phyloP scores from a whole-genome alignment of 2,329 filamentous ascomycete genomes.

The Ophiostoma sp. region DNA sequence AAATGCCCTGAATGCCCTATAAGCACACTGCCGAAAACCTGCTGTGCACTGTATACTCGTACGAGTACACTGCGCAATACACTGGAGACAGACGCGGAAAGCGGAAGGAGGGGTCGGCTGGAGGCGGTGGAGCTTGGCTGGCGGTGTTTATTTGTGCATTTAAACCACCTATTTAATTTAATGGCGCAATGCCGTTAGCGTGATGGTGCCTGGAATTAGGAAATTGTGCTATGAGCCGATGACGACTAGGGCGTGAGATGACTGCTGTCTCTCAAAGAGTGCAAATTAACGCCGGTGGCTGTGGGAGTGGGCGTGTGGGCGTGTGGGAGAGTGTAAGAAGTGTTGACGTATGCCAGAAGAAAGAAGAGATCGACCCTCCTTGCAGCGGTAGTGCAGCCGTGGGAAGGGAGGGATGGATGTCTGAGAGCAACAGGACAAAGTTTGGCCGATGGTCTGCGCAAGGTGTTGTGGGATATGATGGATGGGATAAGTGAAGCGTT shows the following conservation, averaged over 20 bases:
- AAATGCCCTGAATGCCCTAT: neutral
- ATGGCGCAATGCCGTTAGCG: constrained; percentile 8
- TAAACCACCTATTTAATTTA: neutral
- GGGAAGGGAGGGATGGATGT: neutral
- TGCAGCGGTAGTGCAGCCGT: neutral
- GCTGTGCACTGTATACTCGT: neutral
- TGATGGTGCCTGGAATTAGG: constrained; percentile 3
- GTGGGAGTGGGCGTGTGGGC: too few relatives aligned
- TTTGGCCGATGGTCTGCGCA: neutral
- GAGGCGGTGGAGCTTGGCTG: constrained; percentile 8
- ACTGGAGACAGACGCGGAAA: neutral
- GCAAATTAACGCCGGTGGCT: neutral
- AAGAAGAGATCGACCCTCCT: neutral
- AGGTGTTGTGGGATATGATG: neutral
- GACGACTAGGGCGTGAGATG: neutral
- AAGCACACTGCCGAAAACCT: neutral
- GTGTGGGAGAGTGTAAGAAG: too few relatives aligned
- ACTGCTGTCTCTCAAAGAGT: neutral
- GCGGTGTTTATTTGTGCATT: neutral
- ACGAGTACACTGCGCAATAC: neutral
- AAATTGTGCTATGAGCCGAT: neutral
- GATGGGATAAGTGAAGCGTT: neutral
- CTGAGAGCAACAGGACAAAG: neutral
- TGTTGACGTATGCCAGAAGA: neutral
- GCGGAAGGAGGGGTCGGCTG: constrained; percentile 9